Conservation (phyloP, 1,284 basidiomycete species). For the Tilletia walkeri region DNA sequence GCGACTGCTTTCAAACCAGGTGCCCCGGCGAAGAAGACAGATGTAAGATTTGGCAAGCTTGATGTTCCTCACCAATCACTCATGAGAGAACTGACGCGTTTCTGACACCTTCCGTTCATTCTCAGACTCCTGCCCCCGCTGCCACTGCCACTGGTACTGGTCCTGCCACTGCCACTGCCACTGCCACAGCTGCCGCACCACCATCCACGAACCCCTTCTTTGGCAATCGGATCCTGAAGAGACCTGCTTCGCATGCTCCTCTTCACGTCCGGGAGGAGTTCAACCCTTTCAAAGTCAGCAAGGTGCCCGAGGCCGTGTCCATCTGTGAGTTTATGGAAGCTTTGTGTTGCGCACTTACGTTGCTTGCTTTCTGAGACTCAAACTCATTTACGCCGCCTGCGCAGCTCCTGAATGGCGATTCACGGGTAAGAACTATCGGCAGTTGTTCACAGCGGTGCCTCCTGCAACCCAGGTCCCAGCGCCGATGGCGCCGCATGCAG, state of each 20-base stretch:
- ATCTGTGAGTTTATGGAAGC: conserved; percentile 58
- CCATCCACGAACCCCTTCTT: conserved; percentile 75
- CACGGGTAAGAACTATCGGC: conserved; percentile 77
- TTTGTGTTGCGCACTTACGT: neutral
- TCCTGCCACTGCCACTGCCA: conserved; percentile 12
- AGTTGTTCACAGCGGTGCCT: conserved; percentile 62
- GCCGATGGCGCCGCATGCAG: neutral
- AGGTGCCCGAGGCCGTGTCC: conserved; percentile 71
- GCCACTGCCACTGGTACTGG: conserved; percentile 17
- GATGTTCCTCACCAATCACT: neutral
- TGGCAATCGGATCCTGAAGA: conserved; percentile 68
- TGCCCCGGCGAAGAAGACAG: conserved; percentile 25
- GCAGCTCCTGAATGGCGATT: conserved; percentile 73
- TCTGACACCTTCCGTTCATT: neutral
- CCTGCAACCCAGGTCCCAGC: neutral
- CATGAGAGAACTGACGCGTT: no score
- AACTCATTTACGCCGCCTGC: neutral
- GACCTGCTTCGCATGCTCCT: conserved; percentile 63
- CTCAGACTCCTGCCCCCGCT: no score
- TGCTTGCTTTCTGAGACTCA: neutral
- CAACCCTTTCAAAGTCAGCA: conserved; percentile 84
- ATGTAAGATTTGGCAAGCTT: neutral
- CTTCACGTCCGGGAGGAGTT: conserved; percentile 89
- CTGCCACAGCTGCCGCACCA: conserved; percentile 35
- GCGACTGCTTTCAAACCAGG: conserved; percentile 60